Evolutionary conservation across 805 yeast genomes (phyloP).

Genomic region (Barnettozyma siamensis): DNA sequence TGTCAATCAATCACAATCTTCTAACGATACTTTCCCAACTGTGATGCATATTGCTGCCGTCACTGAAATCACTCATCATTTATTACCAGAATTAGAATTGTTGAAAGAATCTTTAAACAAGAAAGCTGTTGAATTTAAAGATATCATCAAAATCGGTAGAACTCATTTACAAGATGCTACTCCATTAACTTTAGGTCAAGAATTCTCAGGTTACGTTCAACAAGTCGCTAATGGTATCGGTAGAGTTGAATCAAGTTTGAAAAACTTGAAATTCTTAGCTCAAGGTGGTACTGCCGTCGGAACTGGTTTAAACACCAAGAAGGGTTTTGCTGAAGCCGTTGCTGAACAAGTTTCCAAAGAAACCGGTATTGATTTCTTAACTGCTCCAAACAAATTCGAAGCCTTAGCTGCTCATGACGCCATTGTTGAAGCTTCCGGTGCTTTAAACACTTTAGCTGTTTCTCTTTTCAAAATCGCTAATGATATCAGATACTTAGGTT

Average conservation of each 20-base stretch:
- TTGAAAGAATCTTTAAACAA: constrained; percentile 73
- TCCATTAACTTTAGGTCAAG: constrained; percentile 96
- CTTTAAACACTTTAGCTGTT: constrained; percentile 89
- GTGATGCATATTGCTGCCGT: constrained; percentile 99
- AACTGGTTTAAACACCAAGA: constrained; percentile 92
- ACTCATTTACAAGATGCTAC: constrained; percentile 99
- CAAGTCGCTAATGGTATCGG: constrained; percentile 88
- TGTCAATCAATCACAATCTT: constrained; percentile 97
- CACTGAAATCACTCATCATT: constrained; percentile 66
- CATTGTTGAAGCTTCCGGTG: constrained; percentile 95
- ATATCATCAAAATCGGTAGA: constrained; percentile 97
- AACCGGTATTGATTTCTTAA: constrained; percentile 83
- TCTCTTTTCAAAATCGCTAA: constrained; percentile 95
- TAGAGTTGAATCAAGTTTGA: constrained; percentile 73
- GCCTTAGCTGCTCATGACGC: constrained; percentile 99
- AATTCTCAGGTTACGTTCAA: constrained; percentile 93
- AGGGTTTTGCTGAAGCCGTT: constrained; percentile 82
- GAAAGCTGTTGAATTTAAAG: constrained; percentile 77
- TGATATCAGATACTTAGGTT: constrained; percentile 96
- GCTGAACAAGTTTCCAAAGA: constrained; percentile 81
- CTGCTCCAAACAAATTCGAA: constrained; percentile 98
- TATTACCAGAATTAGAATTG: constrained; percentile 74
- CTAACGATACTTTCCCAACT: constrained; percentile 98
- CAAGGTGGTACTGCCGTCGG: constrained; percentile 99
- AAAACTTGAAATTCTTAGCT: constrained; percentile 76